Conservation (phyloP, 2,329 filamentous ascomycete species). For the Leptographium galeiforme region DNA sequence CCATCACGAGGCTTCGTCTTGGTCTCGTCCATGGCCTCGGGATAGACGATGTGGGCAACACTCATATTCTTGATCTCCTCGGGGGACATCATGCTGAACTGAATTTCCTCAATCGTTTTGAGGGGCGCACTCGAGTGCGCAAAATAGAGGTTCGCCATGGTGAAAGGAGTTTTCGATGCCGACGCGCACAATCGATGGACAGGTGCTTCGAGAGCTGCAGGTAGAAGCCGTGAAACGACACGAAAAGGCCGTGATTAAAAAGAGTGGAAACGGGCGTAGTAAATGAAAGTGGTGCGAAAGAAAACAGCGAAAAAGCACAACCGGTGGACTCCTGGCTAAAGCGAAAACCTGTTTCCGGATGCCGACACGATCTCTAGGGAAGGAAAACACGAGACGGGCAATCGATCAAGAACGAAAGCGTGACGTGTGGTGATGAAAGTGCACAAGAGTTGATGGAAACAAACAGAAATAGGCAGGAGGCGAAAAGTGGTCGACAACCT, state of each 20-base stretch:
- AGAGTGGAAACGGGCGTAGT: neutral
- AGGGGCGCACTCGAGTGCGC: constrained; percentile 86
- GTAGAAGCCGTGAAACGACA: neutral
- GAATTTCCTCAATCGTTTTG: constrained; percentile 97
- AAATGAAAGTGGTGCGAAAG: neutral
- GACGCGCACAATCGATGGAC: neutral
- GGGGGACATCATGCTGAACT: constrained; percentile 93
- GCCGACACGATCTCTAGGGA: neutral
- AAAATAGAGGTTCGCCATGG: constrained; percentile 86
- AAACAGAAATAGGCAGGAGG: neutral
- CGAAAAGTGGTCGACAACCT: neutral
- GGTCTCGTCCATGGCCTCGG: constrained; percentile 98
- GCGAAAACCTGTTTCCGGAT: neutral
- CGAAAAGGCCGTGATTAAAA: neutral
- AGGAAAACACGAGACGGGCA: neutral
- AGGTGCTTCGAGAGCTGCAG: neutral
- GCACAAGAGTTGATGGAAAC: neutral
- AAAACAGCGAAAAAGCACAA: neutral
- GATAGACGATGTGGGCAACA: constrained; percentile 88
- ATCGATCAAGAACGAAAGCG: neutral
- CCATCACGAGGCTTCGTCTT: constrained; percentile 80
- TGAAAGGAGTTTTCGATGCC: constrained; percentile 23
- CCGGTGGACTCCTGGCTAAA: neutral
- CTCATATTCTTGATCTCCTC: constrained; percentile 99
- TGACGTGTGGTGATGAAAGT: neutral